phyloP scores from a whole-genome alignment of 345 rosid genomes.

The Alliaria petiolata region DNA sequence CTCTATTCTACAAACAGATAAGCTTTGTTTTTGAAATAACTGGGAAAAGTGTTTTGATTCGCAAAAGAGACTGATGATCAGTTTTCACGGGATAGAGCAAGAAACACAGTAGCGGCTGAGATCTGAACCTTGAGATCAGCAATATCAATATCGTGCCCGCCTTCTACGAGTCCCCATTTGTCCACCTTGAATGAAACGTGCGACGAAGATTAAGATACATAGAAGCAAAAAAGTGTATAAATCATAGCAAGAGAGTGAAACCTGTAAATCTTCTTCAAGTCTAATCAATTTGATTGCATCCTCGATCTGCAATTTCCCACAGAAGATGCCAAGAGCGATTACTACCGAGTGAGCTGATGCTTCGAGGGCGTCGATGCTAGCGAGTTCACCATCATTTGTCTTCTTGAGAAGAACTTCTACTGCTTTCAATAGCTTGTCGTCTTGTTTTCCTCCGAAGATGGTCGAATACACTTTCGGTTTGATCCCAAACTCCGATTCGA shows the following conservation, averaged over 20 bases:
- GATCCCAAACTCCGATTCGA: conserved; percentile 74
- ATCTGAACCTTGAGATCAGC: conserved; percentile 95
- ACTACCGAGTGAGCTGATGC: conserved; percentile 78
- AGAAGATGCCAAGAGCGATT: conserved; percentile 61
- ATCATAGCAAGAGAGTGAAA: conserved; percentile 21
- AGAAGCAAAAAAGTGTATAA: neutral
- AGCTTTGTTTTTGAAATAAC: neutral
- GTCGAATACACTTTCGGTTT: conserved; percentile 73
- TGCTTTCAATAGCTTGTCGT: conserved; percentile 66
- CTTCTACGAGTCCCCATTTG: conserved; percentile 97
- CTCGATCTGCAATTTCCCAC: conserved; percentile 75
- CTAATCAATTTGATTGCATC: conserved; percentile 83
- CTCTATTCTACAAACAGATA: conserved; percentile 24
- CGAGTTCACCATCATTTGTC: conserved; percentile 74
- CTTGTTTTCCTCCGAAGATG: conserved; percentile 87
- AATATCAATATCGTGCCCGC: conserved; percentile 88
- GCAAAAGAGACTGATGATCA: conserved; percentile 14
- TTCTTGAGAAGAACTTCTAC: conserved; percentile 59
- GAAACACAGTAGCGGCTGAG: conserved; percentile 81
- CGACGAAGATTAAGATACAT: neutral
- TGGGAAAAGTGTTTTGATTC: neutral
- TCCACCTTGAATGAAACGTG: conserved; percentile 70
- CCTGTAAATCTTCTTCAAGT: conserved; percentile 98
- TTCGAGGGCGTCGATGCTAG: conserved; percentile 85
- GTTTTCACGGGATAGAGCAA: conserved; percentile 60